These are phyloP conservation scores for Choanephora cucurbitarum DNA, from an alignment of 371 early-diverging fungal species.

Conservation along the genomic window DNA sequence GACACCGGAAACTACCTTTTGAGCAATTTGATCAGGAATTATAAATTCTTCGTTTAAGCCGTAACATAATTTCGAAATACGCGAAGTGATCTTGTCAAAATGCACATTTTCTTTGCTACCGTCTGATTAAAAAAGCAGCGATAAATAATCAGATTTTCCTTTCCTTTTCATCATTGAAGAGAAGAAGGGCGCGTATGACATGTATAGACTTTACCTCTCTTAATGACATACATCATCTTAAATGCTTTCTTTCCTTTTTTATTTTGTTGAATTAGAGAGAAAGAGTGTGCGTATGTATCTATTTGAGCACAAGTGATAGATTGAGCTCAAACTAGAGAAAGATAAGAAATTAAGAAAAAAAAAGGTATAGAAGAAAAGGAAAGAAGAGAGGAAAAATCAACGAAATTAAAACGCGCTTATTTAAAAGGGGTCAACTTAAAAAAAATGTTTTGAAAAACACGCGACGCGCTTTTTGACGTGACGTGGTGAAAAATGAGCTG, in stretches of 20 bases:
- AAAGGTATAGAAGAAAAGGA: constrained; percentile 2
- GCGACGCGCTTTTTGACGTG: constrained; percentile 26
- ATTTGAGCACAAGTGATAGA: not conserved
- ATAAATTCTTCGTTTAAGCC: constrained; percentile 92
- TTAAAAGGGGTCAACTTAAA: constrained; percentile 3
- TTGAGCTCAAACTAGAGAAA: not conserved
- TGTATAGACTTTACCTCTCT: constrained; percentile 58
- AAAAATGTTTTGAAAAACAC: not conserved
- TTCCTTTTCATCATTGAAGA: too few species aligned
- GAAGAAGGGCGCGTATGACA: too few species aligned
- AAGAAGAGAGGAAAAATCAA: constrained; percentile 7
- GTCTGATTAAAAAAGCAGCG: too few species aligned
- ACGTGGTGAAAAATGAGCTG: constrained; percentile 8
- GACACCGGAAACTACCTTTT: constrained; percentile 95
- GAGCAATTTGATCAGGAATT: constrained; percentile 89
- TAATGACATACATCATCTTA: constrained; percentile 78
- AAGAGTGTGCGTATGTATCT: not conserved
- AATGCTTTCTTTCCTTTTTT: constrained; percentile 2
- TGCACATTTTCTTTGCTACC: constrained; percentile 90
- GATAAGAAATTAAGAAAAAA: constrained; percentile 4
- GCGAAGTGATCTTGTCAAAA: constrained; percentile 91
- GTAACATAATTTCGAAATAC: constrained; percentile 92
- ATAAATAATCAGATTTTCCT: constrained; percentile 1
- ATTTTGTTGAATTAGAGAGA: not conserved
- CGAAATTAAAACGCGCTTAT: constrained; percentile 25